These are phyloP conservation scores for Fusarium anguioides DNA, from an alignment of 2,329 filamentous ascomycete genomes.

Conservation along the genomic window DNA sequence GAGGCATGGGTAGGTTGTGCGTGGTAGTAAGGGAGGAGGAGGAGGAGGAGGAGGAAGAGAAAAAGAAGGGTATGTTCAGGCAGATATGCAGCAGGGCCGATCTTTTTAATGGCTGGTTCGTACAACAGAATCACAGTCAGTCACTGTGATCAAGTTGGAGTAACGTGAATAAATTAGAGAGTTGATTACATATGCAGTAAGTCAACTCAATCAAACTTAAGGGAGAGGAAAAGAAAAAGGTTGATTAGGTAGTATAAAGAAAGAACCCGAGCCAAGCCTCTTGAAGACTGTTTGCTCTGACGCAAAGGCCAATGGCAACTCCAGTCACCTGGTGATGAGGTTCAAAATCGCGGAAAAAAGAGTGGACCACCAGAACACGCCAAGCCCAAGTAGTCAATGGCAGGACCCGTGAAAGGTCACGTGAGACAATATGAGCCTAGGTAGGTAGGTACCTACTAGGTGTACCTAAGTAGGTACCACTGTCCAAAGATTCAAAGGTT, in stretches of 20 bases:
- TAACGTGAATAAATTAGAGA: conserved; percentile 2
- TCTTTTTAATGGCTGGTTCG: conserved; percentile 14
- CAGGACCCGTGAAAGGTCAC: conserved; percentile 4
- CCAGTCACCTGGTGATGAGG: conserved; percentile 41
- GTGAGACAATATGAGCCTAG: conserved; percentile 9
- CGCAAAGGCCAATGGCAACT: conserved; percentile 31
- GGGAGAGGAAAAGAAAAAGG: conserved; percentile 12
- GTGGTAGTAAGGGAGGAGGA: conserved; percentile 5
- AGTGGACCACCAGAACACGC: conserved; percentile 33
- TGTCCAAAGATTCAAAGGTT: too few species aligned
- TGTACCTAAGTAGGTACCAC: too few species aligned
- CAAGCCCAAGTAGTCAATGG: not conserved
- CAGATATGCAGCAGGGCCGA: conserved; percentile 23
- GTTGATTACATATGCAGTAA: not conserved
- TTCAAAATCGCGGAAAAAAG: conserved; percentile 41
- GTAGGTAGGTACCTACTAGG: too few species aligned
- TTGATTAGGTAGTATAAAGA: conserved; percentile 27
- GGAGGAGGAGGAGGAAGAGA: not conserved
- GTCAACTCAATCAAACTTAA: conserved; percentile 12
- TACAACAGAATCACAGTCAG: conserved; percentile 23
- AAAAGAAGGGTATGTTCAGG: conserved; percentile 22
- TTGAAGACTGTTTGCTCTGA: conserved; percentile 36
- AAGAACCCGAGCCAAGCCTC: conserved; percentile 11
- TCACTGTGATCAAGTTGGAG: conserved; percentile 23
- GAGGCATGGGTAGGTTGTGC: conserved; percentile 41